Conservation (phyloP, 352 stramenopile species). For the Blastocystis sp. region DNA sequence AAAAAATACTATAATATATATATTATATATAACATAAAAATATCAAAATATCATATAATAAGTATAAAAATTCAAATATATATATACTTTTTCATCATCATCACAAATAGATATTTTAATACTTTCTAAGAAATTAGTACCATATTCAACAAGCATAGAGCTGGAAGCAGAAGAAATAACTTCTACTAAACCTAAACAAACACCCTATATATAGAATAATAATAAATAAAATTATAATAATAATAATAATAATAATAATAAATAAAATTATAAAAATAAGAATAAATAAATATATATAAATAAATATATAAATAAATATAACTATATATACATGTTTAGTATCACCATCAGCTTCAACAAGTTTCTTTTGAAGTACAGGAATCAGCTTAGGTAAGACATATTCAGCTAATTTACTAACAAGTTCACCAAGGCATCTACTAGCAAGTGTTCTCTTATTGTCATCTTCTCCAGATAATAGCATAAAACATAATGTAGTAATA, state of each 20-base stretch:
- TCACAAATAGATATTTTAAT: constrained; percentile 92
- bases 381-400: constrained; percentile 91
- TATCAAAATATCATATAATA: constrained; percentile 28
- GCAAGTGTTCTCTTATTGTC: constrained; percentile 67
- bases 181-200: constrained; percentile 88
- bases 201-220: too few relatives aligned
- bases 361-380: constrained; percentile 76
- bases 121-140: constrained; percentile 79
- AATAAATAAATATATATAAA: too few relatives aligned
- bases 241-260: too few relatives aligned
- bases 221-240: constrained; percentile 47
- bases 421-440: constrained; percentile 79
- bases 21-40: too few relatives aligned
- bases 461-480: constrained; percentile 67
- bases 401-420: constrained; percentile 95
- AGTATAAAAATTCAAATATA: not conserved
- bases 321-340: constrained; percentile 46
- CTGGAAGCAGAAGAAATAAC: constrained; percentile 78
- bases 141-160: constrained; percentile 79
- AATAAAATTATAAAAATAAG: too few relatives aligned
- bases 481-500: constrained; percentile 81
- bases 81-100: constrained; percentile 55
- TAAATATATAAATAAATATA: too few relatives aligned
- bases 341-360: constrained; percentile 55
- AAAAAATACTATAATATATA: too few relatives aligned